Percentiles rank a stretch among this genome's conserved stretches.
Evolutionary conservation across 2,329 filamentous ascomycete species (phyloP).

Genomic region (Pseudogymnoascus sp.): DNA sequence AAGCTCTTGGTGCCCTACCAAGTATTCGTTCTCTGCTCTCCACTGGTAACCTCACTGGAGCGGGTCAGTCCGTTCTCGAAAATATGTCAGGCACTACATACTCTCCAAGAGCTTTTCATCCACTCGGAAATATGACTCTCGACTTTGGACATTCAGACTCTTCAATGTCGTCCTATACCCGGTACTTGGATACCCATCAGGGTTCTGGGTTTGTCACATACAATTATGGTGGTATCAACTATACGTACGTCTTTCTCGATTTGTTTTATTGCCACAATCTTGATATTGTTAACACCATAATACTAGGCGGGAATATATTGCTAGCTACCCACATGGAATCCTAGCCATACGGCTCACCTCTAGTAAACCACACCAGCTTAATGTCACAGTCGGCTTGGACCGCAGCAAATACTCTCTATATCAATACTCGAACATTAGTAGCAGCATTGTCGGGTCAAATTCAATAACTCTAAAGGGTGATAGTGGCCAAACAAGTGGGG

Average conservation of each 20-base stretch:
- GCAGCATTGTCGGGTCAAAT: not conserved
- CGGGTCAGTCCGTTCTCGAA: not conserved
- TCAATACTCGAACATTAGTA: too few relatives aligned
- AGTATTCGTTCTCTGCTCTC: not conserved
- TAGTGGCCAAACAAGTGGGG: not conserved
- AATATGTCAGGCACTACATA: not conserved
- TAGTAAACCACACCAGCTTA: too few relatives aligned
- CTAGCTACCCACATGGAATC: too few relatives aligned
- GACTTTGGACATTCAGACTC: not conserved
- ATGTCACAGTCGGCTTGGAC: too few relatives aligned
- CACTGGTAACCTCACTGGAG: not conserved
- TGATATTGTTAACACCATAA: not conserved
- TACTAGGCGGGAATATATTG: too few relatives aligned
- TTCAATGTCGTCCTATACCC: not conserved
- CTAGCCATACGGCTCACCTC: too few relatives aligned
- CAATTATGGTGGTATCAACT: not conserved
- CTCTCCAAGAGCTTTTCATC: not conserved
- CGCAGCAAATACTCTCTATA: too few relatives aligned
- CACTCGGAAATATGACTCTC: not conserved
- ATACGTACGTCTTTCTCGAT: not conserved
- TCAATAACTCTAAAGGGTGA: not conserved
- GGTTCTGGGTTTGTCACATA: not conserved
- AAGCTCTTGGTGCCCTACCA: not conserved
- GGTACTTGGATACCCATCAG: not conserved
- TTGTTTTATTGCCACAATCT: not conserved